These are phyloP conservation scores for Benincasa hispida DNA, from an alignment of 306 rosid genomes.

Conservation along the genomic window DNA sequence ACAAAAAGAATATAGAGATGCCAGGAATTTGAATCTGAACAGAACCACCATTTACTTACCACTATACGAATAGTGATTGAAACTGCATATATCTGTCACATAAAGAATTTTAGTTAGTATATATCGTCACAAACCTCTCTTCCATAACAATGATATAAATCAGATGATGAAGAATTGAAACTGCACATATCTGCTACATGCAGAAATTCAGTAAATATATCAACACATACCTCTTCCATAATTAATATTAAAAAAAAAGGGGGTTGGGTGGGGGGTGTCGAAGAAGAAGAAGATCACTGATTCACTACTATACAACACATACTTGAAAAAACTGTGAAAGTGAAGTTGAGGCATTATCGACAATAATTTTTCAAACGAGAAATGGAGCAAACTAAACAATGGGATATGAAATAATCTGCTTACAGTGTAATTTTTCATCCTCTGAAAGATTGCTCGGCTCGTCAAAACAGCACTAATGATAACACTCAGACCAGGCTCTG, in stretches of 20 bases:
- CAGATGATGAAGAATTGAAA: no score
- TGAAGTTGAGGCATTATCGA: background rate
- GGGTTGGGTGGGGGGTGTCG: no score
- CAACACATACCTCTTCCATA: background rate
- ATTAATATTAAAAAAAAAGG: no score
- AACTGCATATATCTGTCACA: conserved; percentile 86
- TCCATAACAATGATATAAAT: background rate
- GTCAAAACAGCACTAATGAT: conserved; percentile 97
- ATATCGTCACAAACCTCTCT: background rate
- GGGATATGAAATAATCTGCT: conserved; percentile 7
- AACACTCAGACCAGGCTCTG: conserved; percentile 96
- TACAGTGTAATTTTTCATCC: conserved; percentile 98
- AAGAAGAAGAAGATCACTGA: background rate
- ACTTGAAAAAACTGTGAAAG: background rate
- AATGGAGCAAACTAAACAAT: background rate
- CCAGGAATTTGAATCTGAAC: conserved; percentile 6
- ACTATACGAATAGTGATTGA: conserved; percentile 97
- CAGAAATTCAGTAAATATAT: background rate
- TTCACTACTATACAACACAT: background rate
- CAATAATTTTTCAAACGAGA: background rate
- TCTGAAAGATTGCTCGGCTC: conserved; percentile 92
- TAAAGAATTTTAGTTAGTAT: background rate
- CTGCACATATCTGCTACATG: background rate
- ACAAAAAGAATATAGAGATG: conserved; percentile 10
- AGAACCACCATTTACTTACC: conserved; percentile 38